Conservation (phyloP, 1,284 basidiomycete genomes). For the Tilletia horrida region DNA sequence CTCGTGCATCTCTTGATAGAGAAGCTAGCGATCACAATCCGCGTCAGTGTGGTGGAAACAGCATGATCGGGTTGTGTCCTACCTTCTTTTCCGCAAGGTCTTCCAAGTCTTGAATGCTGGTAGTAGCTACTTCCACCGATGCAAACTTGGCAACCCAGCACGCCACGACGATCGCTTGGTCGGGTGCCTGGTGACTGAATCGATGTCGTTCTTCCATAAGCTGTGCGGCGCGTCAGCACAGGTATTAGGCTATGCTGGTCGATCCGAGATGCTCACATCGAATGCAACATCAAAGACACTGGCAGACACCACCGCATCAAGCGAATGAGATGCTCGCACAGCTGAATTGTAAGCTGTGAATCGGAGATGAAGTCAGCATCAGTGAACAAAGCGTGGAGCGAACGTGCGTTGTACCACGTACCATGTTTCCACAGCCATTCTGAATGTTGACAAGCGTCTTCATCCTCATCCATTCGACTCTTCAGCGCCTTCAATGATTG, state of each 20-base stretch:
- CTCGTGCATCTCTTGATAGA: background rate
- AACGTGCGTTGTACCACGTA: background rate
- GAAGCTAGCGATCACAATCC: background rate
- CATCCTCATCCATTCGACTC: background rate
- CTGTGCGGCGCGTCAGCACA: background rate
- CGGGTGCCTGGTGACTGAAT: background rate
- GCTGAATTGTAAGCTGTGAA: conserved; percentile 3
- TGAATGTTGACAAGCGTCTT: background rate
- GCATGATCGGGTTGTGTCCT: background rate
- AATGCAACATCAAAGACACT: conserved; percentile 5
- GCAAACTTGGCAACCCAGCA: conserved; percentile 13
- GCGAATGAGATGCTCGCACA: background rate
- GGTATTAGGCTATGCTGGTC: background rate
- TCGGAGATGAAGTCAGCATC: background rate
- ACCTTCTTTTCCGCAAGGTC: background rate
- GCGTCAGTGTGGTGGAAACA: too few relatives aligned
- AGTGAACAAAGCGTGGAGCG: background rate
- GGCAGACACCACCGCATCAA: background rate
- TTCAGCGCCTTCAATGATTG: background rate
- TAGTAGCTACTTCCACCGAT: background rate
- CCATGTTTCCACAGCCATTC: conserved; percentile 18
- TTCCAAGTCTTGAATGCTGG: background rate
- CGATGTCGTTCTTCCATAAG: conserved; percentile 15
- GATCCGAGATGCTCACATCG: background rate
- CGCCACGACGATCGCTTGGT: background rate